These are phyloP conservation scores for Pythium sukuiense DNA, from an alignment of 352 stramenopile genomes.

Conservation along the genomic window DNA sequence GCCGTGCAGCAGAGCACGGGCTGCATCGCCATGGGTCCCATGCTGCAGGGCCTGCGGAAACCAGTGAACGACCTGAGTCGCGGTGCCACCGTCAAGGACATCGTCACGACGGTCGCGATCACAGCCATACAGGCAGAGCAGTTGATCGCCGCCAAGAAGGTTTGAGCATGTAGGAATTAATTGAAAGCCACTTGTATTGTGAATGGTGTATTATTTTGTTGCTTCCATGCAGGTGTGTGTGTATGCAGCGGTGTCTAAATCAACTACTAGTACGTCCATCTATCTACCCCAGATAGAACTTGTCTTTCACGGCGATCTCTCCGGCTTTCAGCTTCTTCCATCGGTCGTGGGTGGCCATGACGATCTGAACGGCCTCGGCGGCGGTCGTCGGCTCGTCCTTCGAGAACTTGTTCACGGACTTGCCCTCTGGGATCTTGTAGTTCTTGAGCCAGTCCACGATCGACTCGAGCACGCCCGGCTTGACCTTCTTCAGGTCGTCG, in stretches of 20 bases:
- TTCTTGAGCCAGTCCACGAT: slow-evolving; percentile 97
- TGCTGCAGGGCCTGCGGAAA: slow-evolving; percentile 87
- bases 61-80: slow-evolving; percentile 89
- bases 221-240: background rate
- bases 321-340: slow-evolving; percentile 72
- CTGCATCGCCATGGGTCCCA: slow-evolving; percentile 83
- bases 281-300: slow-evolving; percentile 53
- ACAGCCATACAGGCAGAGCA: slow-evolving; percentile 83
- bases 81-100: slow-evolving; percentile 88
- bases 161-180: background rate
- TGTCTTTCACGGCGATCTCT: slow-evolving; percentile 60
- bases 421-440: slow-evolving; percentile 99
- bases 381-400: slow-evolving; percentile 61
- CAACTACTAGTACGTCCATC: background rate
- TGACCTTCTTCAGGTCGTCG: slow-evolving; percentile 89
- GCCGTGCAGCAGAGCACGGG: slow-evolving; percentile 80
- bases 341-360: slow-evolving; percentile 63
- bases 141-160: slow-evolving; percentile 17
- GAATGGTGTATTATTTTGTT: background rate
- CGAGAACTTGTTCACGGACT: slow-evolving; percentile 93
- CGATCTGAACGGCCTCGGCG: slow-evolving; percentile 61
- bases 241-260: background rate
- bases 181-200: background rate
- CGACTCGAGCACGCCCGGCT: slow-evolving; percentile 88
- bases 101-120: slow-evolving; percentile 88